phyloP scores from a whole-genome alignment of 2,329 filamentous ascomycete species.

The Clarireedia homoeocarpa region DNA sequence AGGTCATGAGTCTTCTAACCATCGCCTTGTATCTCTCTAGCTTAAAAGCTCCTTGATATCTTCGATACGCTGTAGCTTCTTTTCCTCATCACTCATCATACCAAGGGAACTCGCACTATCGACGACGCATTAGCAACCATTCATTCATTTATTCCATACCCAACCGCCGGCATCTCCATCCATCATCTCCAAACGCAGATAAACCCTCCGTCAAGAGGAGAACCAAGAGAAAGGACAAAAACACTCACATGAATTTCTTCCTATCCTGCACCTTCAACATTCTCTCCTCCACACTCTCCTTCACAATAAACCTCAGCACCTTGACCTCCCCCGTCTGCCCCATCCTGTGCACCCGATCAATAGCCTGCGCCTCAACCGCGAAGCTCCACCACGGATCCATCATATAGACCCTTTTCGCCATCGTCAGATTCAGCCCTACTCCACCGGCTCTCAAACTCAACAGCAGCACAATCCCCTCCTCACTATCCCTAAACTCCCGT shows the following conservation, averaged over 20 bases:
- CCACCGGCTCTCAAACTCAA: slow-evolving; percentile 84
- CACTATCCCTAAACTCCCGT: slow-evolving; percentile 55
- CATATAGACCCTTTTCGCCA: slow-evolving; percentile 87
- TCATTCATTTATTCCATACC: neutral
- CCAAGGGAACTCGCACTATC: slow-evolving; percentile 82
- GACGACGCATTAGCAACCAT: neutral
- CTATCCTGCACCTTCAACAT: slow-evolving; percentile 91
- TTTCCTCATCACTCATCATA: slow-evolving; percentile 93
- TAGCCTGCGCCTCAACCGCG: slow-evolving; percentile 91
- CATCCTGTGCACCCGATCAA: slow-evolving; percentile 96
- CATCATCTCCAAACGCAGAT: neutral
- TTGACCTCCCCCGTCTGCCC: slow-evolving; percentile 81
- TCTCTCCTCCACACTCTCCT: slow-evolving; percentile 85
- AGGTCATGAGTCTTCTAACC: too few species aligned
- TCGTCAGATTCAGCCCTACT: slow-evolving; percentile 87
- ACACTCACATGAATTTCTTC: slow-evolving; percentile 84
- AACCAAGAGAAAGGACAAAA: slow-evolving; percentile 25
- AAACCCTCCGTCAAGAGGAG: neutral
- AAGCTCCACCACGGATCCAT: slow-evolving; percentile 99
- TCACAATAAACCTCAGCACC: slow-evolving; percentile 82
- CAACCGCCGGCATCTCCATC: neutral
- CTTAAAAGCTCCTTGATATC: slow-evolving; percentile 82
- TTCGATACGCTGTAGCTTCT: slow-evolving; percentile 80
- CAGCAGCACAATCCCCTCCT: slow-evolving; percentile 65
- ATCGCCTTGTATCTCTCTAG: neutral